These are phyloP conservation scores for Aspergillus fijiensis DNA, from an alignment of 2,329 filamentous ascomycete species.

Conservation along the genomic window DNA sequence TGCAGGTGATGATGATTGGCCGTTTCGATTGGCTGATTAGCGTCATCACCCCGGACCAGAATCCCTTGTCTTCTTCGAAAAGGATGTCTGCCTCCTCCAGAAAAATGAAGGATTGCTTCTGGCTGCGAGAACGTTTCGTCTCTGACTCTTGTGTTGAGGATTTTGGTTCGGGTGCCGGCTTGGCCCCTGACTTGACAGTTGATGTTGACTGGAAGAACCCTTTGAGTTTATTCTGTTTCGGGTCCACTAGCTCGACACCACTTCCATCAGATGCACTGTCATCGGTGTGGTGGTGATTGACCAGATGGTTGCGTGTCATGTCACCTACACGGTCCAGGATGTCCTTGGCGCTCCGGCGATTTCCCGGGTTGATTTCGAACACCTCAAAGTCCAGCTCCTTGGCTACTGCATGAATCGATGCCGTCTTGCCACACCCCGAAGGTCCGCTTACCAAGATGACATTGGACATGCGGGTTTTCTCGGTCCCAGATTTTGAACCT, in stretches of 20 bases:
- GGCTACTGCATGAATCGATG: slow-evolving; percentile 85
- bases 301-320: slow-evolving; percentile 94
- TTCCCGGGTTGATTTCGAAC: slow-evolving; percentile 89
- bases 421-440: slow-evolving; percentile 88
- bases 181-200: slow-evolving; percentile 23
- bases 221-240: slow-evolving; percentile 75
- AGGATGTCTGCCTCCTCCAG: slow-evolving; percentile 92
- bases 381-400: slow-evolving; percentile 90
- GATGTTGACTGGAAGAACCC: slow-evolving; percentile 71
- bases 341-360: slow-evolving; percentile 81
- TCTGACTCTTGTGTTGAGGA: slow-evolving; percentile 24
- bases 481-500: slow-evolving; percentile 32
- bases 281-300: slow-evolving; percentile 53
- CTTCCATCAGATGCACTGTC: slow-evolving; percentile 38
- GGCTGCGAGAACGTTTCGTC: slow-evolving; percentile 47
- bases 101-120: slow-evolving; percentile 92
- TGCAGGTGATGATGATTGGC: slow-evolving; percentile 94
- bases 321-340: slow-evolving; percentile 90
- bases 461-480: slow-evolving; percentile 63
- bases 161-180: slow-evolving; percentile 20
- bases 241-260: slow-evolving; percentile 61
- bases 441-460: slow-evolving; percentile 86
- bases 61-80: slow-evolving; percentile 93
- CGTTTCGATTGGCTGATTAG: slow-evolving; percentile 83
- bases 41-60: slow-evolving; percentile 78